Conservation (phyloP, 176 grass and related monocot genomes). For the Phoenix roebelenii region DNA sequence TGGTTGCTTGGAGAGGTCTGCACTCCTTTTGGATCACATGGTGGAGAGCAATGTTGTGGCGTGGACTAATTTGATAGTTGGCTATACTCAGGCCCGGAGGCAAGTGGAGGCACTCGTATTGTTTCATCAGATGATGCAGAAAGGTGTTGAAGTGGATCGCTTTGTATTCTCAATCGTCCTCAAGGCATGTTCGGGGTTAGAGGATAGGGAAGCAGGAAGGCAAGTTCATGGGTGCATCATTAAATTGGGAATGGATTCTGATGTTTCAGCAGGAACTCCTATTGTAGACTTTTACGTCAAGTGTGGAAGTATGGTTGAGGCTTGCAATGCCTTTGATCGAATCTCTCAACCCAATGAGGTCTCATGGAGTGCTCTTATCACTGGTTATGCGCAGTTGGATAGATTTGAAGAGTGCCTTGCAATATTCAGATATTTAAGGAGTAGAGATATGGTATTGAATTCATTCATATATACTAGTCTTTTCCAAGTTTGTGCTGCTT, state of each 20-base stretch:
- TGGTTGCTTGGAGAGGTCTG: slow-evolving; percentile 15
- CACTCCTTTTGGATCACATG: slow-evolving; percentile 17
- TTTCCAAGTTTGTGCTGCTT: slow-evolving; percentile 8
- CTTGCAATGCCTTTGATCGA: slow-evolving; percentile 15
- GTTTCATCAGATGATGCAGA: slow-evolving; percentile 2
- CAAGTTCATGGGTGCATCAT: slow-evolving; percentile 20
- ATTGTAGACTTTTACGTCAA: slow-evolving; percentile 20
- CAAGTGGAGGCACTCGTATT: slow-evolving; percentile 5
- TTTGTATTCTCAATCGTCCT: slow-evolving; percentile 17
- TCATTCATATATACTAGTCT: slow-evolving; percentile 20
- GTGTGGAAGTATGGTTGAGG: slow-evolving; percentile 8
- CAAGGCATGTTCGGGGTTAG: slow-evolving; percentile 8
- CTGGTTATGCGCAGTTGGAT: slow-evolving; percentile 15
- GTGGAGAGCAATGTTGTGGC: slow-evolving; percentile 7
- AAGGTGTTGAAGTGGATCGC: slow-evolving; percentile 7
- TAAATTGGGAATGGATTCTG: slow-evolving; percentile 19
- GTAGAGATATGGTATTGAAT: not conserved
- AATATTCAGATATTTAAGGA: slow-evolving; percentile 15
- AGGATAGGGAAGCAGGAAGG: not conserved
- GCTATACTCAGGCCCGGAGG: slow-evolving; percentile 6
- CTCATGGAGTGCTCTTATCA: slow-evolving; percentile 21
- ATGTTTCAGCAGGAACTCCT: slow-evolving; percentile 19
- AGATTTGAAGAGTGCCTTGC: slow-evolving; percentile 15
- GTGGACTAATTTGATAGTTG: slow-evolving; percentile 19
- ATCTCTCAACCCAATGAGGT: slow-evolving; percentile 14